Base-by-base conservation (phyloP, 768 basidiomycete genomes). In the Clavulina sp. region DNA sequence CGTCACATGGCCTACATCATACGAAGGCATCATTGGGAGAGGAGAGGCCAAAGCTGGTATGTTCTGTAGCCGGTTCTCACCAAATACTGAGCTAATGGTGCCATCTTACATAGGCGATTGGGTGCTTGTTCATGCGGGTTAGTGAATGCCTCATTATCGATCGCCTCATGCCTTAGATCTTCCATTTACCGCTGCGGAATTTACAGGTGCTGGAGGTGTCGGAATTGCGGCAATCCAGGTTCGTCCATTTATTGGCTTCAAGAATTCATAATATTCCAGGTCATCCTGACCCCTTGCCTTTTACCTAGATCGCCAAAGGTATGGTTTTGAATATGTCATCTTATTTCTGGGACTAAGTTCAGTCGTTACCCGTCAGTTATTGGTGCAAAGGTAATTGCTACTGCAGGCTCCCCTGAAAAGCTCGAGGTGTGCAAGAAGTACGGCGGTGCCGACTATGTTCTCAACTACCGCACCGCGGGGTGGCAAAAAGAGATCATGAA, bases 351-450 rank as follows among this genome's bases (percentile, higher is more conserved):
- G 23, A 1, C 41, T 51, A 21, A 19, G 4, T 19, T 28, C 30
- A 4, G n/a, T 3, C n/a, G 2, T 9, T 19, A 18, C 38, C 36
- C 33, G 4, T 13, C 53, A 89, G 91, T 74, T 5, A 71, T 95
- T 44, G 93, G 91, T 24, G 92, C 86, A 34, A 87, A 77, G 59
- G 95, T 99, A 21, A 96, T 99, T 58, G 95, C 89, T 0, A 92
- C 91, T 0, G 88, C 86, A 21, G 77, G 86, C 26, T 84, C 85
- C 16, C 69, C 70, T 29, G 67, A 71, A 38, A 99, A 99, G 64
- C 70, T 93, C 4, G 77, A 84, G 26, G 72, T 96, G 33, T 82
- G 80, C 47, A 80, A 75, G 57, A 69, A 69, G 23, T 68, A 74
- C 49, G 91, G 86, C 7, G 84, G 84, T 5, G 95, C 89, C 1